These are phyloP conservation scores for Penicillium psychrofluorescens DNA, from an alignment of 495 filamentous ascomycete species.

Conservation along the genomic window DNA sequence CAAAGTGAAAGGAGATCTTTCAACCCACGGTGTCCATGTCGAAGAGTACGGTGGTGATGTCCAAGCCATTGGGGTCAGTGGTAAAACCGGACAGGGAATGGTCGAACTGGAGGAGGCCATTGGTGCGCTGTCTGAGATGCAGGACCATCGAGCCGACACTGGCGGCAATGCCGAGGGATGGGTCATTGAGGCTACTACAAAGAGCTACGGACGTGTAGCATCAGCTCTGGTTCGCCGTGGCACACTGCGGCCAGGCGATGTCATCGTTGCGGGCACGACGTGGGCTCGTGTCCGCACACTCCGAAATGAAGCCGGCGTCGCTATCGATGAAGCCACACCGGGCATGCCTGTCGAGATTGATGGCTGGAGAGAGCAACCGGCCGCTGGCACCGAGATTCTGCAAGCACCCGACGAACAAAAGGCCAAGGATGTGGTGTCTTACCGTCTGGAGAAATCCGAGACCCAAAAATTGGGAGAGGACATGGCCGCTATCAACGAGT, in stretches of 20 bases:
- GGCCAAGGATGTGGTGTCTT: slow-evolving; percentile 74
- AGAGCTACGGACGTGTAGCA: slow-evolving; percentile 77
- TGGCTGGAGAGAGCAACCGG: slow-evolving; percentile 87
- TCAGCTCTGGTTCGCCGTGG: slow-evolving; percentile 85
- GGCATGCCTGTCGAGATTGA: slow-evolving; percentile 88
- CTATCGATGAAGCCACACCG: slow-evolving; percentile 68
- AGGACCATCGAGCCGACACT: slow-evolving; percentile 78
- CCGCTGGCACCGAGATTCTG: slow-evolving; percentile 82
- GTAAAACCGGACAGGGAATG: slow-evolving; percentile 92
- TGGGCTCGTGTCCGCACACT: slow-evolving; percentile 79
- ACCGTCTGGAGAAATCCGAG: slow-evolving; percentile 59
- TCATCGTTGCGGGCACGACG: slow-evolving; percentile 79
- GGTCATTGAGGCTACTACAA: slow-evolving; percentile 89
- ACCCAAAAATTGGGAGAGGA: slow-evolving; percentile 56
- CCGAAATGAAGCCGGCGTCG: slow-evolving; percentile 73
- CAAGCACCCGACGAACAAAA: slow-evolving; percentile 71
- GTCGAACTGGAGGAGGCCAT: slow-evolving; percentile 85
- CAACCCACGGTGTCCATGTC: slow-evolving; percentile 77
- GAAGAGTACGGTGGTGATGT: slow-evolving; percentile 95
- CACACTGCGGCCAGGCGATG: slow-evolving; percentile 72
- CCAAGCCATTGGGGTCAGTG: slow-evolving; percentile 83
- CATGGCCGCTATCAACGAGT: slow-evolving; percentile 68
- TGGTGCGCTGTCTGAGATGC: slow-evolving; percentile 73
- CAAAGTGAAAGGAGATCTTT: slow-evolving; percentile 79
- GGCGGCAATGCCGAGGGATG: slow-evolving; percentile 82